Percentiles rank a stretch among this genome's conserved stretches.
These are phyloP conservation scores for Trametes pubescens DNA, from an alignment of 1,284 basidiomycete genomes.

Conservation along the genomic window DNA sequence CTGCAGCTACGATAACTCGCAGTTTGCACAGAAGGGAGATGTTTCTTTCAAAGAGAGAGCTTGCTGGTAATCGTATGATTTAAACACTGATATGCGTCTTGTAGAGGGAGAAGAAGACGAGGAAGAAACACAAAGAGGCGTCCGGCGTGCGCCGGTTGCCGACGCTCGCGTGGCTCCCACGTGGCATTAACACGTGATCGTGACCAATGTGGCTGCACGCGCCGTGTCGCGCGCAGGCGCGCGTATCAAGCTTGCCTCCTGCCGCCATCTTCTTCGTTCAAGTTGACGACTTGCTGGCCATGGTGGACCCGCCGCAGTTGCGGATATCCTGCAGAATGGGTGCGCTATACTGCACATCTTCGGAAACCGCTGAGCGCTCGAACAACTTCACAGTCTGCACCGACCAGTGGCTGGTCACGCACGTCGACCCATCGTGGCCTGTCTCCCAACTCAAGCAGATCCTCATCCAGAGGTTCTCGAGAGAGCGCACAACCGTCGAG, in stretches of 20 bases:
- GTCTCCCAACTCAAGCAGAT: conserved; percentile 67
- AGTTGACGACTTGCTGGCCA: not conserved
- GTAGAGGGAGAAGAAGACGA: not conserved
- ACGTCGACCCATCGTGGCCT: conserved; percentile 64
- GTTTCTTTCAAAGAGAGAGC: no score
- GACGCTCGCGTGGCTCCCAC: not conserved
- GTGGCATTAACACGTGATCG: conserved; percentile 11
- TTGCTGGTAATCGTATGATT: no score
- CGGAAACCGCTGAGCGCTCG: not conserved
- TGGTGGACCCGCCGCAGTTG: not conserved
- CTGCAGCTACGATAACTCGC: no score
- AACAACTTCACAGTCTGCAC: conserved; percentile 58
- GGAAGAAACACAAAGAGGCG: no score
- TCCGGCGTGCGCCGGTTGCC: no score
- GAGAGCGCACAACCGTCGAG: conserved; percentile 37
- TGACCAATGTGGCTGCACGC: conserved; percentile 8
- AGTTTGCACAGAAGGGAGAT: no score
- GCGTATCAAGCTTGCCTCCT: conserved; percentile 12
- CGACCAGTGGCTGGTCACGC: conserved; percentile 77
- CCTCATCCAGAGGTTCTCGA: conserved; percentile 61
- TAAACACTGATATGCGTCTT: no score
- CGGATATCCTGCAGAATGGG: conserved; percentile 21
- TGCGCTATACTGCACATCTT: not conserved
- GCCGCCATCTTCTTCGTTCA: conserved; percentile 11
- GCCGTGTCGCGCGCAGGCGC: not conserved